phyloP scores from a whole-genome alignment of 129 eudicot genomes.

The carrot (Daucus carota) region DH1_v3.0 NC_030389.2:26229501-26230000 shows the following conservation, averaged over 20 bases:
- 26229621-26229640: constrained; percentile 60
- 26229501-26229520: constrained; percentile 57
- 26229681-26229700: not conserved
- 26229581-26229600: constrained; percentile 97
- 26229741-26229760: constrained; percentile 17
- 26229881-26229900: no score
- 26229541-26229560: constrained; percentile 59
- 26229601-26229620: constrained; percentile 59
- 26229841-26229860: not conserved
- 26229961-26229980: no score
- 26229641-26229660: constrained; percentile 19
- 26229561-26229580: constrained; percentile 68
- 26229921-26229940: no score
- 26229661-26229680: not conserved
- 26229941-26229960: no score
- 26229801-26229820: constrained; percentile 26
- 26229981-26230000: no score
- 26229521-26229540: constrained; percentile 43
- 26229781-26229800: constrained; percentile 26
- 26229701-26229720: not conserved
- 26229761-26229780: constrained; percentile 21
- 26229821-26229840: constrained; percentile 30
- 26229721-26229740: not conserved
- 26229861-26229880: no score
- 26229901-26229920: no score